These are phyloP conservation scores for Alternaria panax DNA, from an alignment of 2,329 filamentous ascomycete genomes.

Conservation along the genomic window DNA sequence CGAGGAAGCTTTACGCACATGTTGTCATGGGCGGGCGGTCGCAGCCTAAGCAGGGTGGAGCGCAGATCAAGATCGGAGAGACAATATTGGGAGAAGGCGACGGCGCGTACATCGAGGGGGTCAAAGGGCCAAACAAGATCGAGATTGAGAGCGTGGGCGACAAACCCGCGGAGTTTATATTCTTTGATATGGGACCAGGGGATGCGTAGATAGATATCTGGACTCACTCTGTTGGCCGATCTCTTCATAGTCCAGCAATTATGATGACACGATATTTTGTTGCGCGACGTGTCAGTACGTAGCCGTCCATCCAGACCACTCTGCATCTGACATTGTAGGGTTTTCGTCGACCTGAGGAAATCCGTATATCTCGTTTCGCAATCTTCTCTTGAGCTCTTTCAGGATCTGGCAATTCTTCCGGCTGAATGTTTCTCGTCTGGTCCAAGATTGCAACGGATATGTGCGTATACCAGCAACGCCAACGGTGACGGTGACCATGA, in stretches of 20 bases:
- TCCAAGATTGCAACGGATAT: background rate
- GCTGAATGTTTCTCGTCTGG: background rate
- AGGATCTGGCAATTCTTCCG: background rate
- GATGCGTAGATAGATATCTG: conserved; percentile 19
- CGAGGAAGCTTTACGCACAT: conserved; percentile 79
- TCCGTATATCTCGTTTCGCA: background rate
- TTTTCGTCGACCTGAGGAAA: background rate
- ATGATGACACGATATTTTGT: background rate
- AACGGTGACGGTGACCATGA: background rate
- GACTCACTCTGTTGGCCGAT: background rate
- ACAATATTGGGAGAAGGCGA: conserved; percentile 77
- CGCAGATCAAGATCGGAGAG: conserved; percentile 74
- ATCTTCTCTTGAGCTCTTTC: background rate
- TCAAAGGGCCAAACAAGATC: conserved; percentile 53
- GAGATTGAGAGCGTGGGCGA: conserved; percentile 58
- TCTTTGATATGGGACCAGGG: conserved; percentile 58
- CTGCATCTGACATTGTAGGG: background rate
- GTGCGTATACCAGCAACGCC: background rate
- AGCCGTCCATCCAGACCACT: background rate
- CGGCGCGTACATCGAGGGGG: conserved; percentile 73
- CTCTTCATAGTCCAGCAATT: background rate
- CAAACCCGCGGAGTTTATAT: conserved; percentile 56
- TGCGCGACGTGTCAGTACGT: background rate
- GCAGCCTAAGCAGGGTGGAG: conserved; percentile 71
- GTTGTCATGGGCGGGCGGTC: conserved; percentile 69